Conservation (phyloP, 1,284 basidiomycete species). For the Boletus sp. region DNA sequence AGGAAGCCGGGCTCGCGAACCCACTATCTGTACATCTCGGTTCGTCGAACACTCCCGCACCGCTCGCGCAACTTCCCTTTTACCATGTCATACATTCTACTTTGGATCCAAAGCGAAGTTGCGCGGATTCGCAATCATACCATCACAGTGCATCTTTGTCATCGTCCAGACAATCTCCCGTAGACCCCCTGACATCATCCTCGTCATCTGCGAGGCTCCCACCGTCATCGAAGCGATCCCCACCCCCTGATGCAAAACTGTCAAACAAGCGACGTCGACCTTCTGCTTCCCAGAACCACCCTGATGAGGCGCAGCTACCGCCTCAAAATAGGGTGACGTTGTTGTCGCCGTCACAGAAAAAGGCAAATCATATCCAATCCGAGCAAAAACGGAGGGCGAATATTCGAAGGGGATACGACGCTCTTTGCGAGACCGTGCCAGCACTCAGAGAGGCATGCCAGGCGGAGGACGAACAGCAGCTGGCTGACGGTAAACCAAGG, state of each 20-base stretch:
- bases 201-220: slow-evolving; percentile 11
- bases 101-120: slow-evolving; percentile 11
- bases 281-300: slow-evolving; percentile 9
- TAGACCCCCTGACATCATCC: slow-evolving; percentile 19
- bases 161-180: slow-evolving; percentile 30
- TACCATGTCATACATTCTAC: slow-evolving; percentile 12
- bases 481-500: slow-evolving; percentile 32
- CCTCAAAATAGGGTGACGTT: slow-evolving; percentile 35
- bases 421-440: slow-evolving; percentile 78
- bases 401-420: slow-evolving; percentile 83
- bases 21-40: slow-evolving; percentile 3
- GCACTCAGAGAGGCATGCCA: slow-evolving; percentile 71
- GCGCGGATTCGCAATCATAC: slow-evolving; percentile 8
- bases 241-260: slow-evolving; percentile 23
- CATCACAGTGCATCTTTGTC: slow-evolving; percentile 28
- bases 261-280: slow-evolving; percentile 37
- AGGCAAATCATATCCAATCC: slow-evolving; percentile 88
- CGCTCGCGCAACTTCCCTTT: slow-evolving; percentile 18
- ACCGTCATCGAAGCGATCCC: slow-evolving; percentile 28
- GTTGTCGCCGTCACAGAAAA: slow-evolving; percentile 80
- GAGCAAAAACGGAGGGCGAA: slow-evolving; percentile 91
- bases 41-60: slow-evolving; percentile 3
- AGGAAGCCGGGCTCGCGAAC: slow-evolving; percentile 3
- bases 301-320: slow-evolving; percentile 17
- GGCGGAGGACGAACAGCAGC: slow-evolving; percentile 47